Evolutionary conservation across 768 basidiomycete species (phyloP).

Genomic region (Lactarius deliciosus): DNA sequence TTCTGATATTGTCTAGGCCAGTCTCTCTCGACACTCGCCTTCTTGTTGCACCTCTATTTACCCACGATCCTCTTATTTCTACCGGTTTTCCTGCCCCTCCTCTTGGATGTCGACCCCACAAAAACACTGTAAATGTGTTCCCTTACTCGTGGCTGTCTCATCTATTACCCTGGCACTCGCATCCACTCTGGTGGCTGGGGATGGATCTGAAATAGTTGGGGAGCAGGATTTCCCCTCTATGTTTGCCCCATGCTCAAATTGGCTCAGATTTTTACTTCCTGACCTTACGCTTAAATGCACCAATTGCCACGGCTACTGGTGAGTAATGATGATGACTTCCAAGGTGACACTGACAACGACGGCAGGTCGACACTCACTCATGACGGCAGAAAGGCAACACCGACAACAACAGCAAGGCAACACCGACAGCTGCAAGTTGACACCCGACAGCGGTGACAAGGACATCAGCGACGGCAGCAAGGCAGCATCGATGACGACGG

Average conservation of each 20-base stretch:
- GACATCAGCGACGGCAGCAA: no score
- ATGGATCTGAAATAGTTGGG: constrained; percentile 84
- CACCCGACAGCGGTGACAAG: no score
- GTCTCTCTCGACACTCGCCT: constrained; percentile 63
- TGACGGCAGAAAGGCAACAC: no score
- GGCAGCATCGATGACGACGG: no score
- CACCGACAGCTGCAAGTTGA: no score
- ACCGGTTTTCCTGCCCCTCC: constrained; percentile 66
- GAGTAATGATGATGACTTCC: no score
- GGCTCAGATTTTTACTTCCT: constrained; percentile 68
- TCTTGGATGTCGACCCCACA: constrained; percentile 41
- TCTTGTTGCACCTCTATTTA: constrained; percentile 70
- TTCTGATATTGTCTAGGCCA: constrained; percentile 46
- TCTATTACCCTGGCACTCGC: constrained; percentile 47
- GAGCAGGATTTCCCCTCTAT: constrained; percentile 46
- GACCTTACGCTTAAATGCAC: constrained; percentile 83
- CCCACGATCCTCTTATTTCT: constrained; percentile 66
- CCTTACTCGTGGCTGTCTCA: constrained; percentile 48
- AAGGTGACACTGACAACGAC: no score
- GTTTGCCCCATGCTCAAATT: constrained; percentile 7
- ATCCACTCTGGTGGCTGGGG: constrained; percentile 56
- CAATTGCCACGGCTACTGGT: no score
- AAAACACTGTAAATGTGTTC: constrained; percentile 30
- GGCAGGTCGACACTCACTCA: no score
- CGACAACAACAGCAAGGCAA: no score